Percentiles rank a stretch among this genome's conserved stretches.
Conservation (phyloP, 2,329 filamentous ascomycete genomes). For the Aotearoamyces nothofagi region DNA sequence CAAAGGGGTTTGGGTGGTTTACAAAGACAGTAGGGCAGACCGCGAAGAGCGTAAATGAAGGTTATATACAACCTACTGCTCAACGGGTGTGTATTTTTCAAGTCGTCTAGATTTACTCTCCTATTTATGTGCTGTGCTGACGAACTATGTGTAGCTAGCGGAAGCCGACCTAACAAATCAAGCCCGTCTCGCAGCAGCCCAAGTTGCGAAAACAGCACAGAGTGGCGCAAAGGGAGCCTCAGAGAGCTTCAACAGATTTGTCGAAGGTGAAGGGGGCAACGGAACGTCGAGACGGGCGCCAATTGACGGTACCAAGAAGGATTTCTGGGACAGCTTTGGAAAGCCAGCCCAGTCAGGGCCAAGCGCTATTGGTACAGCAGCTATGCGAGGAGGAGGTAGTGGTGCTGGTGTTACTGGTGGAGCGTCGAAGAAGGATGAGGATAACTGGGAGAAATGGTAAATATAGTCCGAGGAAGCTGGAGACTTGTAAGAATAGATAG, state of each 20-base stretch:
- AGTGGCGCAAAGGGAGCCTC: slow-evolving; percentile 60
- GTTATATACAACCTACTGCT: slow-evolving; percentile 85
- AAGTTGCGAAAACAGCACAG: slow-evolving; percentile 50
- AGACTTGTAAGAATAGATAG: no score
- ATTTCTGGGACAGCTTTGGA: slow-evolving; percentile 89
- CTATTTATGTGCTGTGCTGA: slow-evolving; percentile 11
- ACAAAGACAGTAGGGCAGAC: slow-evolving; percentile 75
- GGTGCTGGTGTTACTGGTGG: slow-evolving; percentile 13
- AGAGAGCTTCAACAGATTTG: slow-evolving; percentile 71
- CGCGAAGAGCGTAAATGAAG: slow-evolving; percentile 80
- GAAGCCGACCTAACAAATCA: slow-evolving; percentile 65
- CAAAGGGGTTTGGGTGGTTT: slow-evolving; percentile 92
- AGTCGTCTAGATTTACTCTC: slow-evolving; percentile 1
- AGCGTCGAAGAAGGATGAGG: slow-evolving; percentile 16
- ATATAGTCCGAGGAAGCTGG: no score
- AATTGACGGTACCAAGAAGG: slow-evolving; percentile 52
- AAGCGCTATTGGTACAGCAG: slow-evolving; percentile 6
- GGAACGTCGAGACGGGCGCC: slow-evolving; percentile 17
- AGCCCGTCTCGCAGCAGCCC: slow-evolving; percentile 45
- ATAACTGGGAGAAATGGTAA: slow-evolving; percentile 6
- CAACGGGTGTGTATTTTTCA: slow-evolving; percentile 50
- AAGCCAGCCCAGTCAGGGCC: slow-evolving; percentile 32
- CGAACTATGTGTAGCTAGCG: slow-evolving; percentile 42
- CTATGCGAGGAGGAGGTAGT: slow-evolving; percentile 4
- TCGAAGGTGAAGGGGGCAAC: slow-evolving; percentile 51